phyloP scores from a whole-genome alignment of 768 basidiomycete genomes.

The Omphalotus guepiniiformis region DNA sequence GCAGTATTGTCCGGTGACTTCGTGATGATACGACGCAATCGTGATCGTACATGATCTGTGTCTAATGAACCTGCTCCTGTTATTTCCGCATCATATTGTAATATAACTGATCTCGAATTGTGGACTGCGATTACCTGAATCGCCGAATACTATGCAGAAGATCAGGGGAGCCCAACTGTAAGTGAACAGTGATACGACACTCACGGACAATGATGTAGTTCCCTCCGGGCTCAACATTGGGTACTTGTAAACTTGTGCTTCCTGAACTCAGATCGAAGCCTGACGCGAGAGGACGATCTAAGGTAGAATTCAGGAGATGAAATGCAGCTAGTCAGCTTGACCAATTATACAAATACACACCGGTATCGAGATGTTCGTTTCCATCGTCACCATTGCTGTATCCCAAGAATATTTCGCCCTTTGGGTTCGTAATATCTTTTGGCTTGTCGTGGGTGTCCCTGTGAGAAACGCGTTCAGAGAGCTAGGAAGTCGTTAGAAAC shows the following conservation, averaged over 20 bases:
- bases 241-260: slow-evolving; percentile 37
- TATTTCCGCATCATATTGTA: no score
- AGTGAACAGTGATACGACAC: no score
- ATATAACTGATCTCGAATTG: slow-evolving; percentile 48
- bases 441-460: slow-evolving; percentile 40
- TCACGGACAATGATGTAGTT: slow-evolving; percentile 50
- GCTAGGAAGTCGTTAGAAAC: no score
- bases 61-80: no score
- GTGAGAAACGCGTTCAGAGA: slow-evolving; percentile 7
- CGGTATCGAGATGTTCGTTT: slow-evolving; percentile 43
- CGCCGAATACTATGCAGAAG: slow-evolving; percentile 42
- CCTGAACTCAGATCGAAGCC: slow-evolving; percentile 43
- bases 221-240: slow-evolving; percentile 27
- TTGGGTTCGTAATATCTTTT: slow-evolving; percentile 27
- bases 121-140: slow-evolving; percentile 52
- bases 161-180: slow-evolving; percentile 4
- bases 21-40: no score
- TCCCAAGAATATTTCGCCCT: slow-evolving; percentile 44
- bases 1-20: no score
- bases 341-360: slow-evolving; percentile 23
- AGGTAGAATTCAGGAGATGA: background rate
- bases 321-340: no score
- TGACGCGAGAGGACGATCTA: slow-evolving; percentile 48
- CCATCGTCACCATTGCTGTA: slow-evolving; percentile 31
- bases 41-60: no score